A percentile compares a stretch with the other conserved stretches of the same genome.
Evolutionary conservation across 1,284 basidiomycete genomes (phyloP).

Genomic region (Malassezia furfur): DNA sequence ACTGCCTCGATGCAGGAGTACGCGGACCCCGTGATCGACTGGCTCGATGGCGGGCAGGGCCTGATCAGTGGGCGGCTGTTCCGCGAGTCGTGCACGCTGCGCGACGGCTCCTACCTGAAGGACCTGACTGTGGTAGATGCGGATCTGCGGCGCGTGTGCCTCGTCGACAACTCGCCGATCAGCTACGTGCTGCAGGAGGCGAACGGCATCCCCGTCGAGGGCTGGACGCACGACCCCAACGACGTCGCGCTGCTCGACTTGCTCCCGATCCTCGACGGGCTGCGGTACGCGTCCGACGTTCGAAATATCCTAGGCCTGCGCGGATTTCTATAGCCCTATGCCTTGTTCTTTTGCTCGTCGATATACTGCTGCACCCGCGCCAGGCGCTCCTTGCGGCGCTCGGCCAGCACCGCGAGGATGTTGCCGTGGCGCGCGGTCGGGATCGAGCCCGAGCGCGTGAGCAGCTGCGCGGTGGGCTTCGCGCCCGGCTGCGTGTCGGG

Average conservation of each 20-base stretch:
- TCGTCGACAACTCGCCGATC: slow-evolving; percentile 91
- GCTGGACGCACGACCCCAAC: slow-evolving; percentile 93
- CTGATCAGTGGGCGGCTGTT: slow-evolving; percentile 81
- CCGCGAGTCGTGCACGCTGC: slow-evolving; percentile 85
- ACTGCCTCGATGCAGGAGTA: slow-evolving; percentile 99
- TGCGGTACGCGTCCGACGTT: slow-evolving; percentile 91
- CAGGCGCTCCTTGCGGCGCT: slow-evolving; percentile 29
- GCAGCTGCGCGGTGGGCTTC: slow-evolving; percentile 12
- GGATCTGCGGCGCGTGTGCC: slow-evolving; percentile 79
- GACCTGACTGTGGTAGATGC: slow-evolving; percentile 76
- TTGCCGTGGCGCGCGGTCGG: slow-evolving; percentile 33
- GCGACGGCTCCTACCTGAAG: slow-evolving; percentile 91
- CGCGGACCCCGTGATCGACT: slow-evolving; percentile 98
- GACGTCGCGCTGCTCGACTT: slow-evolving; percentile 94
- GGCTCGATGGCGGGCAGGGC: slow-evolving; percentile 81
- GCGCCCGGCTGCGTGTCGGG: slow-evolving; percentile 6
- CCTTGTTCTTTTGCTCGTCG: slow-evolving; percentile 16
- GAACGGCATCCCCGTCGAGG: slow-evolving; percentile 97
- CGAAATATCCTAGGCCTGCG: slow-evolving; percentile 76
- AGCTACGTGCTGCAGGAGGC: slow-evolving; percentile 88
- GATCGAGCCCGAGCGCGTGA: slow-evolving; percentile 19
- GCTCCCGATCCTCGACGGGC: slow-evolving; percentile 83
- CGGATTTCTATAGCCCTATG: slow-evolving; percentile 30
- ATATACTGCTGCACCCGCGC: slow-evolving; percentile 22
- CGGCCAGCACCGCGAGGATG: slow-evolving; percentile 25